These are phyloP conservation scores for Pugionium cornutum DNA, from an alignment of 345 rosid genomes.

Conservation along the genomic window DNA sequence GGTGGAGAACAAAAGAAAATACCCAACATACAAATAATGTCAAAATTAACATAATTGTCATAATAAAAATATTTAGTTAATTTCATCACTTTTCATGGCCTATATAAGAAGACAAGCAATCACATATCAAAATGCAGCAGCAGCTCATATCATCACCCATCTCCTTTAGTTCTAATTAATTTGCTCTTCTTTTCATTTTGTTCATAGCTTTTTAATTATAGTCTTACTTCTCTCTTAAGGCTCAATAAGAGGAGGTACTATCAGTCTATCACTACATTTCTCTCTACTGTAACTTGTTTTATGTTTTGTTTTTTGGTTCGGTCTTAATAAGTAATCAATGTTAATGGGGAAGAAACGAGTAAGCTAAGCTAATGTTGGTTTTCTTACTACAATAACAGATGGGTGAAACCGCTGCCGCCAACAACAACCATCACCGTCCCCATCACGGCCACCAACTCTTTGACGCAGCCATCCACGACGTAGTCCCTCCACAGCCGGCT, in stretches of 20 bases:
- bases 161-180: constrained; percentile 28
- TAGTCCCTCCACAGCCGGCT: constrained; percentile 37
- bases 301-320: too few relatives aligned
- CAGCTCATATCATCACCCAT: constrained; percentile 40
- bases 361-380: neutral
- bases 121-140: constrained; percentile 44
- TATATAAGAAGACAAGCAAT: constrained; percentile 36
- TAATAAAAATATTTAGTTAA: neutral
- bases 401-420: constrained; percentile 55
- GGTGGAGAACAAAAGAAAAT: constrained; percentile 45
- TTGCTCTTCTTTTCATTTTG: constrained; percentile 29
- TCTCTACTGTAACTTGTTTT: neutral
- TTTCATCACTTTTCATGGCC: constrained; percentile 22
- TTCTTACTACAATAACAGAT: constrained; percentile 31
- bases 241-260: constrained; percentile 38
- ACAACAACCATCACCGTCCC: constrained; percentile 39
- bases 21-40: constrained; percentile 20
- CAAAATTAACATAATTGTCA: constrained; percentile 29
- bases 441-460: constrained; percentile 44
- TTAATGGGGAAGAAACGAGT: too few relatives aligned
- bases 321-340: too few relatives aligned
- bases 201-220: constrained; percentile 32
- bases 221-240: constrained; percentile 25
- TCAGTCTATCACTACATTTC: constrained; percentile 14
- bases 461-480: constrained; percentile 37